Evolutionary conservation across 129 eudicot species (phyloP), one percentile per base, ranked within the genome.

Genomic region (Escallonia rubra): DNA sequence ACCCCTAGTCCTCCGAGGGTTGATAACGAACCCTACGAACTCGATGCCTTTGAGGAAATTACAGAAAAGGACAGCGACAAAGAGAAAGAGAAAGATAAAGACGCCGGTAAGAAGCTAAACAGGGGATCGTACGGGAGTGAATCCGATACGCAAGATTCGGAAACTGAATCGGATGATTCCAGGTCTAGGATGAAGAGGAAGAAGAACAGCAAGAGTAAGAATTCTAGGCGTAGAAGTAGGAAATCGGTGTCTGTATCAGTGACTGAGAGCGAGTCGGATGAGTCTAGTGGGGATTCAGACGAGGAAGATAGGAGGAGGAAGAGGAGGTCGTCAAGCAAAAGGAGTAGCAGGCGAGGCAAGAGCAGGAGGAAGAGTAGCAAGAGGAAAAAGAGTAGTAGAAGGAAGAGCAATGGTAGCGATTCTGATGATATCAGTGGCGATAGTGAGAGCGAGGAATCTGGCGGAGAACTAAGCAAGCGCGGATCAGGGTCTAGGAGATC

Each of bases 1-100:
- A 93, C 98, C 5, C 98, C 98, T 51, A 93, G 98, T 69, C 98
- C 98, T 10, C 96, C 96, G 6, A 64, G 96, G 64, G 72, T 71
- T 8, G 83, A 82, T 13, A 55, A 81, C 7, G 83, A 87, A 7
- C 70, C 71, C 0, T 79, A 74, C 8, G 87, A 89, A 59, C 12
- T 60, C 7, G 93, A 81, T 46, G 12, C 34, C 34, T 23, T 9
- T 3, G 96, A 83, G 59, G 88, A 87, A 48, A 40, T 68, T 49
- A 52, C 13, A 13, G 96, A 23, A 23, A 72, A 81, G 43, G 82
- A 80, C 3, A 64, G 7, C 3, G 79, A 57, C 12, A 71, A 77
- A 40, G 76, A 75, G 57, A 63, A 43, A 12, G 74, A 64, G 13
- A 73, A 69, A 52, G 65, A 59, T 8, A 71, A 65, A 6, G 59